Evolutionary conservation across 495 filamentous ascomycete genomes (phyloP), one percentile per base, ranked within the genome.

Genomic region (Podospora conica): DNA sequence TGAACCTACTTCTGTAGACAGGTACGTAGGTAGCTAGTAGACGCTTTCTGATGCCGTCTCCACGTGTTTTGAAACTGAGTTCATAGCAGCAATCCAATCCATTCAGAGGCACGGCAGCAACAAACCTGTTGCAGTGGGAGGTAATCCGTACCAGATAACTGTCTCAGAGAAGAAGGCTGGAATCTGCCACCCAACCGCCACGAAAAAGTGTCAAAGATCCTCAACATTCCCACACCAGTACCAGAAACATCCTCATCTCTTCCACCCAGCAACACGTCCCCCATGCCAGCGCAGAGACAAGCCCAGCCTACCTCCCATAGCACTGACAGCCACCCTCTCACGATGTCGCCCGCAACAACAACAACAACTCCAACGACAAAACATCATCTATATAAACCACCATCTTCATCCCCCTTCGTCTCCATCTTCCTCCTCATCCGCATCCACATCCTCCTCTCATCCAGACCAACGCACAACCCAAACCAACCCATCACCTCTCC

Each of bases 361-460:
- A 48, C 40, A 48, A 48, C 40, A n/a, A 48, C 18, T 2, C 18
- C 40, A n/a, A 1, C 40, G 40, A n/a, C 40, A 9, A 5, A n/a
- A 64, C 33, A 57, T 9, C 25, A 23, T 29, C 53, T 64, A 56
- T 64, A 40, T 23, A 57, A 57, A 22, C 65, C 57, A 63, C 28
- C 68, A 63, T 23, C 48, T 31, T 25, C 23, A 55, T 9, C 24
- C 25, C 40, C 18, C 40, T 2, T 48, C 18, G n/a, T n/a, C 18
- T 18, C 40, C 40, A 8, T 48, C n/a, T 11, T 18, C n/a, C 18
- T 48, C 40, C 15, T 48, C 40, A 48, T 48, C 40, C 40, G 6
- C 40, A 48, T 48, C 40, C 18, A n/a, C 40, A 48, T 48, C 18
- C 7, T 15, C 62, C 21, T 9, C 22, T 8, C 11, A 53, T 22